phyloP scores from a whole-genome alignment of 257 asterid species.

The Sherardia arvensis region DNA sequence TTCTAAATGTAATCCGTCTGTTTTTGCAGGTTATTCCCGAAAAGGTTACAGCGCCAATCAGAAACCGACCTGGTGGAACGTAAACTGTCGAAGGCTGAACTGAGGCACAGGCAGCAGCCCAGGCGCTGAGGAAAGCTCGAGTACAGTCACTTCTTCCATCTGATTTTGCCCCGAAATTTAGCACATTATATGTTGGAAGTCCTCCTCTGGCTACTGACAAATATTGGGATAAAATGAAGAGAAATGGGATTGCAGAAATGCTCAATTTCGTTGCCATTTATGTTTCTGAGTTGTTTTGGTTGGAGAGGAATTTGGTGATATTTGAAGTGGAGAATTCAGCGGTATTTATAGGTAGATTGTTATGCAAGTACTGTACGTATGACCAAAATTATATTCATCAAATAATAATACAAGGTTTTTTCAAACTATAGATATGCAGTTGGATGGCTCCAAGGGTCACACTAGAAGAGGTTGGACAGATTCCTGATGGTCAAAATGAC shows the following conservation, averaged over 20 bases:
- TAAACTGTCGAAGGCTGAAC: slow-evolving; percentile 15
- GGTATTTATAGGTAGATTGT: neutral
- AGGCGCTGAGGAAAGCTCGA: slow-evolving; percentile 19
- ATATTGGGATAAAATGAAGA: slow-evolving; percentile 7
- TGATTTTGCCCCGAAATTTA: slow-evolving; percentile 18
- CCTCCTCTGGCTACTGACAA: neutral
- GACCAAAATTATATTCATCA: neutral
- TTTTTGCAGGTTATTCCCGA: slow-evolving; percentile 40
- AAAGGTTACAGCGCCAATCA: slow-evolving; percentile 21
- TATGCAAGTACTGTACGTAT: no score
- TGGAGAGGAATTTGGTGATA: neutral
- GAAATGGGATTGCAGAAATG: slow-evolving; percentile 1
- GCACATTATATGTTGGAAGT: slow-evolving; percentile 13
- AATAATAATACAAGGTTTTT: no score
- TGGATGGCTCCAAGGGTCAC: no score
- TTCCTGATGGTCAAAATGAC: no score
- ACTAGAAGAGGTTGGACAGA: no score
- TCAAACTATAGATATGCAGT: no score
- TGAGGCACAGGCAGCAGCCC: slow-evolving; percentile 27
- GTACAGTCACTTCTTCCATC: slow-evolving; percentile 12
- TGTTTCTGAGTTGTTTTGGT: neutral
- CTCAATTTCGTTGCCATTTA: neutral
- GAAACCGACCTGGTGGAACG: slow-evolving; percentile 31
- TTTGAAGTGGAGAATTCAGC: neutral
- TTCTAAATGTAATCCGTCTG: slow-evolving; percentile 23